These are phyloP conservation scores for Akebia trifoliata DNA, from an alignment of 164 flowering plant genomes.

Conservation along the genomic window DNA sequence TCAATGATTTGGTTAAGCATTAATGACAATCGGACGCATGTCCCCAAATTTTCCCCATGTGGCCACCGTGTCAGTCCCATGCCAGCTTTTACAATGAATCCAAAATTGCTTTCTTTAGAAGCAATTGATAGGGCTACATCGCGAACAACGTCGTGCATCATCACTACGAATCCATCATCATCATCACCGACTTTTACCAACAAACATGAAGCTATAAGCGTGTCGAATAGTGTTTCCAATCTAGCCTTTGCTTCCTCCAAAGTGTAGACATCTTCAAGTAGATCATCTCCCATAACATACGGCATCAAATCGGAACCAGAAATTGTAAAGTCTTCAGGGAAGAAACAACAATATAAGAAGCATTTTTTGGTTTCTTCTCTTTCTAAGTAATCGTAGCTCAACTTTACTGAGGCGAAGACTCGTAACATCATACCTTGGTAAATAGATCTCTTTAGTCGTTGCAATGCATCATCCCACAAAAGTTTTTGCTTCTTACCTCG, in stretches of 20 bases:
- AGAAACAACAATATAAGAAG: constrained; percentile 24
- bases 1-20: background rate
- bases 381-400: constrained; percentile 17
- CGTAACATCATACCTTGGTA: background rate
- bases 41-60: background rate
- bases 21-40: constrained; percentile 1
- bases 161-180: background rate
- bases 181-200: background rate
- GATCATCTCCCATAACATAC: background rate
- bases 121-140: constrained; percentile 7
- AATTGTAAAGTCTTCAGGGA: constrained; percentile 8
- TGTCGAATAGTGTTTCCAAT: background rate
- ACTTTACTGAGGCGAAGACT: constrained; percentile 7
- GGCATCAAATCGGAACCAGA: background rate
- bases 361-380: constrained; percentile 9
- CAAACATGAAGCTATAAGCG: constrained; percentile 2
- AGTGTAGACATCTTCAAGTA: background rate
- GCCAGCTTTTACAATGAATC: constrained; percentile 3
- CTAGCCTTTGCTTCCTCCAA: background rate
- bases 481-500: constrained; percentile 12
- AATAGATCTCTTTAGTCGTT: constrained; percentile 4
- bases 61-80: background rate
- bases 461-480: constrained; percentile 22
- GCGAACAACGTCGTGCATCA: constrained; percentile 1
- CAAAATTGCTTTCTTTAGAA: background rate